Evolutionary conservation across 2,329 filamentous ascomycete species (phyloP), one percentile per base, ranked within the genome.

Genomic region (Amauroascus niger): DNA sequence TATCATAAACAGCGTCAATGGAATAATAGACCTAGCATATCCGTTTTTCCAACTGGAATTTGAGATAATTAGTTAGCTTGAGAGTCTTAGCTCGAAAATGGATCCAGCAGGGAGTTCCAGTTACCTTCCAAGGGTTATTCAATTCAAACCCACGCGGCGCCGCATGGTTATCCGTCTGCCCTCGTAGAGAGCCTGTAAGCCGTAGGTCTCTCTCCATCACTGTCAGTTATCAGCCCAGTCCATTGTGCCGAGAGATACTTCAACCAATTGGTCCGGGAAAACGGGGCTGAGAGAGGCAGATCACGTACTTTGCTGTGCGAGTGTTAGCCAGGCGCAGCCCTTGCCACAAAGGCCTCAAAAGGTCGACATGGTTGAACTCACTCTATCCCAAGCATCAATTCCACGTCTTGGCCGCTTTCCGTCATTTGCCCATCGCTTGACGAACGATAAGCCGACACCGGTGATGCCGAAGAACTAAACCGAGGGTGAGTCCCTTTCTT

Each of bases 121-220:
- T 22, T 75, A 83, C 81, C 76, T 78, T 81, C 81, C 81, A 84
- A 58, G 79, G 78, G 69, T 82, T 83, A 76, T 78, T 84, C 63
- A 83, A 66, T 69, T 83, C 81, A 70, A 84, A 84, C 57, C 80
- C 81, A 54, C 73, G 68, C 26, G 81, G 81, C 28, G 81, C 81
- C 55, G 71, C 68, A 45, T 75, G 71, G 58, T 75, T 78, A 68
- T 81, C 79, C 54, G 79, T 79, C 65, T 84, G 81, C 56, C 79
- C 81, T 69, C 81, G 73, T 63, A 76, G 63, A 58, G 74, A 77
- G 52, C 81, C 81, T 39, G 81, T 84, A 62, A 84, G 72, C 58
- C 81, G 71, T 63, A 76, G 70, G 66, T 84, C 81, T 67, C 81
- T 75, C 62, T 83, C 79, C 79, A 84, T 82, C 81, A 84, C 81